Base-by-base conservation (phyloP, 2,329 filamentous ascomycete species). In the Orbilia quercus region DNA sequence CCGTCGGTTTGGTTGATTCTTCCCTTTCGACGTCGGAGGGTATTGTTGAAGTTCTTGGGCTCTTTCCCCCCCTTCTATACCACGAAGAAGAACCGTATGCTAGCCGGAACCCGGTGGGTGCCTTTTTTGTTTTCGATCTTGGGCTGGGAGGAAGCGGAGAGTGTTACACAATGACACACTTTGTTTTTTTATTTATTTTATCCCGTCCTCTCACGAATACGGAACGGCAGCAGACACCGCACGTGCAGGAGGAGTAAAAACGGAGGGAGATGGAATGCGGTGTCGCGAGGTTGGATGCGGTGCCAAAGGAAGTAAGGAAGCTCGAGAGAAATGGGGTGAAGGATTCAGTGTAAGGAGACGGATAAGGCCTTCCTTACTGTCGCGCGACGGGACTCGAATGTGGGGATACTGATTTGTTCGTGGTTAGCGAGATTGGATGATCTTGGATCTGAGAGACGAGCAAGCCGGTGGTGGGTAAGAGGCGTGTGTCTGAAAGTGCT, bases 161-260 rank as follows among this genome's bases (percentile, higher is more conserved):
- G 53, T 50, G 66, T 71, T 71, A 71, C 66, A 71, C 66, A 71
- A 71, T 71, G 66, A 63, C 66, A 71, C 66, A 71, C 66, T 51
- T 50, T 51, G 42, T 53, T 28, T 36, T 53, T 47, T 58, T 28
- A 22, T 42, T 57, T 44, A 5, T 47, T 50, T 34, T 47, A 38
- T 25, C 53, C 38, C 54, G 25, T 20, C 38, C 22, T 48, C 55
- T 59, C 55, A 36, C 44, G n/a, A 40, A 20, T n/a, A 22, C 11
- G 7, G 36, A 42, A 16, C 1, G 40, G 57, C 44, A 36, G 45
- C 20, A 42, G 23, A 48, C 45, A 50, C 50, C 18, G 58, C 58
- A 63, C 58, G 50, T 63, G 58, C 58, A 57, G 44, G 51, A 57
- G 38, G 45, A 58, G 22, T 54, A 25, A 25, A n/a, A 28, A 23